Evolutionary conservation across 371 early-diverging fungal genomes (phyloP).

Genomic region (Phascolomyces articulosus): DNA sequence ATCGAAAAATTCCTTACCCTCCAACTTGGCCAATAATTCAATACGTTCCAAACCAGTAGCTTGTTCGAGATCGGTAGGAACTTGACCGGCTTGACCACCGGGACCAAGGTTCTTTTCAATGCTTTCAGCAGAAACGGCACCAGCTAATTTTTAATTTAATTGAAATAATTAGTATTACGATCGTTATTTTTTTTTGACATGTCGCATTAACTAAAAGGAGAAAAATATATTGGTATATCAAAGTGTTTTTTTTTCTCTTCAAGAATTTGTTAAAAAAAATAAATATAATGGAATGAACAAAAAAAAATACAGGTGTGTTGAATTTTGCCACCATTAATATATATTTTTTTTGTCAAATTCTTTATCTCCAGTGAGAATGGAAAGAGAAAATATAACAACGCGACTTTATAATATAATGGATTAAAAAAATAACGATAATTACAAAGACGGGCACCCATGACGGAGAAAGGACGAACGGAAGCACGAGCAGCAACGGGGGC

Average conservation of each 20-base stretch:
- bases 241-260: too few species aligned
- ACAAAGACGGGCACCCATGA: conserved; percentile 36
- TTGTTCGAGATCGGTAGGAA: conserved; percentile 90
- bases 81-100: conserved; percentile 72
- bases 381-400: background rate
- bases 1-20: conserved; percentile 90
- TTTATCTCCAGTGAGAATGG: too few species aligned
- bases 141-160: conserved; percentile 6
- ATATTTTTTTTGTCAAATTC: too few species aligned
- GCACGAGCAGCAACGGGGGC: conserved; percentile 29
- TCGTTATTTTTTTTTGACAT: too few species aligned
- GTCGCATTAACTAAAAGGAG: too few species aligned
- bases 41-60: conserved; percentile 92
- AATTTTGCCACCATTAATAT: too few species aligned
- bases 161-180: background rate
- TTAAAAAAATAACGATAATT: conserved; percentile 13
- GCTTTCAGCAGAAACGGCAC: conserved; percentile 38
- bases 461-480: conserved; percentile 31
- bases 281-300: too few species aligned
- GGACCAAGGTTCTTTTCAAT: conserved; percentile 40
- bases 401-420: background rate
- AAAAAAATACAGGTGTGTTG: too few species aligned
- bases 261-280: too few species aligned
- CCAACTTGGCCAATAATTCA: conserved; percentile 84
- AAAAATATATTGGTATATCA: too few species aligned